phyloP scores from a whole-genome alignment of 169 alveolate species.

The Nephromyces sp. region DNA sequence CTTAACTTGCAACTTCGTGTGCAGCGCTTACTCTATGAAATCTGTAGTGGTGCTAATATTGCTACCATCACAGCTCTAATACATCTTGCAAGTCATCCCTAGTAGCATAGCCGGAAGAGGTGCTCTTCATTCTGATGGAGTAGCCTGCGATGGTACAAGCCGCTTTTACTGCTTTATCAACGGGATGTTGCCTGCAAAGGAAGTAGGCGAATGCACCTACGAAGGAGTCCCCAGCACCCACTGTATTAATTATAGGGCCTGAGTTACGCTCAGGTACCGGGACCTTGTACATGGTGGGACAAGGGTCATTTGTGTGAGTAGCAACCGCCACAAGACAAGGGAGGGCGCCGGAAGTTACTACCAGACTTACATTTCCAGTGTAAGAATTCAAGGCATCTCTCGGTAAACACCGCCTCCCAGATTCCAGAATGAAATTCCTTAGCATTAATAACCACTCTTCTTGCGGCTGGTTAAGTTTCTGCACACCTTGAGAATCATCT shows the following conservation, averaged over 20 bases:
- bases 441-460: background rate
- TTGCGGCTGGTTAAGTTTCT: constrained; percentile 1
- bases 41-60: too few species aligned
- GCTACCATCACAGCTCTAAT: too few species aligned
- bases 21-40: too few species aligned
- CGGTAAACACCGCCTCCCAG: background rate
- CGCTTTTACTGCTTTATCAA: constrained; percentile 11
- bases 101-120: constrained; percentile 7
- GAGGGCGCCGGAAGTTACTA: constrained; percentile 11
- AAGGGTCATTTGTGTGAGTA: background rate
- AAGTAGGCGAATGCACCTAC: constrained; percentile 30
- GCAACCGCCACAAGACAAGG: constrained; percentile 5
- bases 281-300: constrained; percentile 1
- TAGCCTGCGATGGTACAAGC: constrained; percentile 32
- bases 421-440: background rate
- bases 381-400: background rate
- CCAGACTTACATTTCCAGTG: constrained; percentile 2
- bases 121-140: constrained; percentile 24
- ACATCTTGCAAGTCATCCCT: too few species aligned
- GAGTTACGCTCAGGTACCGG: background rate
- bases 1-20: too few species aligned
- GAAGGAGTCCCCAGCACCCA: constrained; percentile 44
- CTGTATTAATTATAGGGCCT: constrained; percentile 30
- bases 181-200: background rate
- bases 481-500: background rate